Conservation (phyloP, 2,329 filamentous ascomycete species). For the Pestalotiopsis sp. region DNA sequence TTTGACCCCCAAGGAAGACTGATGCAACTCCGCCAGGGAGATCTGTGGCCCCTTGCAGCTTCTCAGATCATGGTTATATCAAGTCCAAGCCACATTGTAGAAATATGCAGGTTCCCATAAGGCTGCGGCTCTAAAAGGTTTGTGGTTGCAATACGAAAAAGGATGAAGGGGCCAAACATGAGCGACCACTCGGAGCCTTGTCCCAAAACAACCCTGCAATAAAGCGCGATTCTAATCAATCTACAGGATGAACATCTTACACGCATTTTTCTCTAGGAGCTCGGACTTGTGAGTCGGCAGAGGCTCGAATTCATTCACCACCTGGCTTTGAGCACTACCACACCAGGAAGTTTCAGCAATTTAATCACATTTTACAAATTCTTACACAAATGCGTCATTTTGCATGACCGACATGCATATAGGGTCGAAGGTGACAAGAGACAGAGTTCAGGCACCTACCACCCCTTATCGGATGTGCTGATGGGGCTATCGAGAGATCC, state of each 20-base stretch:
- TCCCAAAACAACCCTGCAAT: neutral
- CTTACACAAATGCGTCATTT: neutral
- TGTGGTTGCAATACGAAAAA: neutral
- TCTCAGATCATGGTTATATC: neutral
- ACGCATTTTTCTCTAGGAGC: neutral
- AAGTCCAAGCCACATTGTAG: neutral
- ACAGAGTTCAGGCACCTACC: neutral
- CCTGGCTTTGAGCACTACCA: neutral
- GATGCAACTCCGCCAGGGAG: neutral
- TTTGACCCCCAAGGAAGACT: neutral
- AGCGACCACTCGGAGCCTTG: neutral
- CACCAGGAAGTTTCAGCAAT: neutral
- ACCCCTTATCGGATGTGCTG: neutral
- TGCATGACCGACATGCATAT: neutral
- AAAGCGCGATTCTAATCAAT: neutral
- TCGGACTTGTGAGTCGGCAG: neutral
- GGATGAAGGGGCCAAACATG: neutral
- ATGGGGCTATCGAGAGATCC: neutral
- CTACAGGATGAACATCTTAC: neutral
- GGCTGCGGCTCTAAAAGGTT: neutral
- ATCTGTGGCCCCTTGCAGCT: neutral
- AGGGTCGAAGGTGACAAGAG: neutral
- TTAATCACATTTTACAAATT: neutral
- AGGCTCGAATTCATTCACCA: neutral
- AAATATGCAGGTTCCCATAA: neutral